These are phyloP conservation scores for Moesziomyces sp. DNA, from an alignment of 1,284 basidiomycete species.

Conservation along the genomic window DNA sequence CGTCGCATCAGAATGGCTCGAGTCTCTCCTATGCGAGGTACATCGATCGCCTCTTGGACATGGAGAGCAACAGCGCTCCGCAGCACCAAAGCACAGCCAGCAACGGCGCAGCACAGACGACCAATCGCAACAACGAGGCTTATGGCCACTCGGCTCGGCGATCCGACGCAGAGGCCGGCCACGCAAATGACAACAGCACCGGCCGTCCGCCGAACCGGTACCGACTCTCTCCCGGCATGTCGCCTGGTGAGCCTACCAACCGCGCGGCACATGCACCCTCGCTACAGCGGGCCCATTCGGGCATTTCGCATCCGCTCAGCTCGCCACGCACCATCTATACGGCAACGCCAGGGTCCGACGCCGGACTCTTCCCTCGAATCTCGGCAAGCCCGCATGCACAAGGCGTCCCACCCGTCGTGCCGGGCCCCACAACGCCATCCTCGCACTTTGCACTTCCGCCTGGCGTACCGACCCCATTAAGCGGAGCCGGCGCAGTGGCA, in stretches of 20 bases:
- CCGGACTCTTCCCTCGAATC: slow-evolving; percentile 23
- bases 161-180: neutral
- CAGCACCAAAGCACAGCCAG: neutral
- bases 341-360: slow-evolving; percentile 15
- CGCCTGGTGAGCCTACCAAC: neutral
- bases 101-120: neutral
- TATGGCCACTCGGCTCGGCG: neutral
- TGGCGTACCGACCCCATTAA: neutral
- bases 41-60: slow-evolving; percentile 34
- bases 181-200: neutral
- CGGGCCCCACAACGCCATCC: slow-evolving; percentile 16
- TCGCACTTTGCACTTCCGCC: slow-evolving; percentile 22
- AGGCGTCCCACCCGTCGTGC: neutral
- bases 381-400: slow-evolving; percentile 17
- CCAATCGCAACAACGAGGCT: neutral
- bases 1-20: slow-evolving; percentile 36
- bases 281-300: slow-evolving; percentile 20
- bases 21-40: slow-evolving; percentile 39
- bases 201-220: neutral
- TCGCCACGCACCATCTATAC: slow-evolving; percentile 33
- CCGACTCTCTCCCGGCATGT: neutral
- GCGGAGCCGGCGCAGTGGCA: neutral
- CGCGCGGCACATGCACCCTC: slow-evolving; percentile 4
- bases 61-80: slow-evolving; percentile 10
- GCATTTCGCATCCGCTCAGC: slow-evolving; percentile 19